These are phyloP conservation scores for Liquidambar formosana DNA, from an alignment of 164 flowering plant genomes.

Conservation along the genomic window DNA sequence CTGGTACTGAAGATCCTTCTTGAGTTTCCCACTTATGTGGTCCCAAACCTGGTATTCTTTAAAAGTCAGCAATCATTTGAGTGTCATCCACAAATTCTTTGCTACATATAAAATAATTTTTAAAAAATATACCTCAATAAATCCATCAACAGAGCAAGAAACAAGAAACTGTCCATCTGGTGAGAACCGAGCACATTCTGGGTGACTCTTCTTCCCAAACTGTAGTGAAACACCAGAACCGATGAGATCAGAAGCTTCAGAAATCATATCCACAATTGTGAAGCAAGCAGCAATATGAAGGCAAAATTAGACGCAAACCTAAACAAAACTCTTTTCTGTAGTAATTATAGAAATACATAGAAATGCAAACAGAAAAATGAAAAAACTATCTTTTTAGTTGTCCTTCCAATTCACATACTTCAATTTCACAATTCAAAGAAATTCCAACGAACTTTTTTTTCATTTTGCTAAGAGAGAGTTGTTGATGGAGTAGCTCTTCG, in stretches of 20 bases:
- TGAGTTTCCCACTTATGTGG: slow-evolving; percentile 91
- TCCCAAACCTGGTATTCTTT: slow-evolving; percentile 81
- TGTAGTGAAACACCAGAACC: slow-evolving; percentile 29
- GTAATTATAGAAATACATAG: no score
- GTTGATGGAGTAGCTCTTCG: no score
- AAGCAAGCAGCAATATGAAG: not conserved
- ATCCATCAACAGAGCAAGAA: slow-evolving; percentile 94
- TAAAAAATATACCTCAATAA: slow-evolving; percentile 71
- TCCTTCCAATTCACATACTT: no score
- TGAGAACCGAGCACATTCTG: slow-evolving; percentile 91
- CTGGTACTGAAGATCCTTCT: slow-evolving; percentile 98
- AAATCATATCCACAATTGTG: not conserved
- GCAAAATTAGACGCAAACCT: not conserved
- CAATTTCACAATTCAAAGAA: no score
- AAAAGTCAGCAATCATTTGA: slow-evolving; percentile 5
- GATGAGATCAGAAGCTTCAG: not conserved
- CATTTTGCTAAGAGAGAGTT: no score
- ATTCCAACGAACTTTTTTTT: no score
- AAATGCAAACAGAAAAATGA: no score
- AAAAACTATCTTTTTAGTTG: no score
- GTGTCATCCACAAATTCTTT: not conserved
- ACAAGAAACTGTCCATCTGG: slow-evolving; percentile 98
- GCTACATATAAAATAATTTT: not conserved
- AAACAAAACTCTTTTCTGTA: no score
- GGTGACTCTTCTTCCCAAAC: slow-evolving; percentile 96